Evolutionary conservation across 495 filamentous ascomycete species (phyloP), one percentile per base, ranked within the genome.

Genomic region (Glonium stellatum): DNA sequence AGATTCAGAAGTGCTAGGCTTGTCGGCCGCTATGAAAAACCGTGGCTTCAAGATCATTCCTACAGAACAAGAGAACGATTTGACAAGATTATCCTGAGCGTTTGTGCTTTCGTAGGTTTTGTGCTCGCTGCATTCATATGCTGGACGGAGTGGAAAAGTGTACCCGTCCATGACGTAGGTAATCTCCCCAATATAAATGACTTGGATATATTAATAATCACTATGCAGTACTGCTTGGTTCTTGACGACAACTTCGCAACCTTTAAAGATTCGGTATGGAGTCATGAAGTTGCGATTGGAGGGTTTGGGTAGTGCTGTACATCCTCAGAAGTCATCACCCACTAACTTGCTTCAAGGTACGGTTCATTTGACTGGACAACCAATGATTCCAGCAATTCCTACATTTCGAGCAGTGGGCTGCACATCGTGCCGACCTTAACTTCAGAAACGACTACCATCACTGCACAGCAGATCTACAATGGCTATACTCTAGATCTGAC

Each of bases 311-410:
- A 15, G 4, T 15, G 47, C 3, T 19, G n/a, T 18, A n/a, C n/a
- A n/a, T n/a, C n/a, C n/a, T n/a, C n/a, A n/a, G n/a, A n/a, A n/a
- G n/a, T n/a, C n/a, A n/a, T n/a, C n/a, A n/a, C n/a, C n/a, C n/a
- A n/a, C n/a, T n/a, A n/a, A n/a, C n/a, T n/a, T n/a, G n/a, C n/a
- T n/a, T n/a, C n/a, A n/a, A n/a, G n/a, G n/a, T n/a, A n/a, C n/a
- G n/a, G n/a, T n/a, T n/a, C n/a, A n/a, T 50, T 50, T 23, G 47
- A 50, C 22, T 50, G 47, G 47, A 50, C 47, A 22, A 50, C 47
- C 23, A 21, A 15, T 11, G 47, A 50, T 23, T 21, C 47, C 3
- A 50, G 47, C 11, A 50, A 50, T 23, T 50, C 47, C 47, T 50
- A 19, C 11, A 23, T 23, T 4, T 15, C 18, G 4, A 3, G n/a